Percentiles rank a stretch among this genome's conserved stretches.
Evolutionary conservation across 192 early-diverging fungal species (phyloP).

Genomic region (Dimargaris verticillata): DNA sequence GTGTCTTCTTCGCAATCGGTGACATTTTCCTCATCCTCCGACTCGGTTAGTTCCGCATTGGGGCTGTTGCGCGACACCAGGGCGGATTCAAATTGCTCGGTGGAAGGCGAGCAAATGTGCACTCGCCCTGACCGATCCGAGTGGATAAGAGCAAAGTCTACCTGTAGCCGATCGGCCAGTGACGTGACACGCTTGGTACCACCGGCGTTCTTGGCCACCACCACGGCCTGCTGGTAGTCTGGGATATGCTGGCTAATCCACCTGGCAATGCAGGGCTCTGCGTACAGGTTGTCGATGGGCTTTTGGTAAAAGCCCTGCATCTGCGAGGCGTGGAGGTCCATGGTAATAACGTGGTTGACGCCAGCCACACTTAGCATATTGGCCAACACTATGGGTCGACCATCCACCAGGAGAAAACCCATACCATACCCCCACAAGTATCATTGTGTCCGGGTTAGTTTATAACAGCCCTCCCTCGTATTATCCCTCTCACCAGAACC

Average conservation of each 20-base stretch:
- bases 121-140: constrained; percentile 47
- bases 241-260: constrained; percentile 70
- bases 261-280: constrained; percentile 74
- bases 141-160: constrained; percentile 95
- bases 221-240: constrained; percentile 42
- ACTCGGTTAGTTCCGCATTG: constrained; percentile 10
- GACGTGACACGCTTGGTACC: constrained; percentile 91
- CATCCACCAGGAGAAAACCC: too few relatives aligned
- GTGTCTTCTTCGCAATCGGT: constrained; percentile 30
- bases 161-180: constrained; percentile 80
- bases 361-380: constrained; percentile 88
- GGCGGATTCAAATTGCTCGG: constrained; percentile 16
- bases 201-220: constrained; percentile 90
- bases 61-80: constrained; percentile 21
- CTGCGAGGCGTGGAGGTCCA: constrained; percentile 89
- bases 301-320: constrained; percentile 94
- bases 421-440: too few relatives aligned
- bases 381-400: constrained; percentile 50
- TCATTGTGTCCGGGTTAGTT: too few relatives aligned
- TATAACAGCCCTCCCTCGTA: too few relatives aligned
- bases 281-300: constrained; percentile 87
- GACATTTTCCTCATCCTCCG: constrained; percentile 27
- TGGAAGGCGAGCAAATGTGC: constrained; percentile 21
- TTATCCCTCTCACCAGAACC: too few relatives aligned
- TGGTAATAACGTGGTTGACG: constrained; percentile 95